A percentile compares a stretch with the other conserved stretches of the same genome.
Evolutionary conservation across 2,329 filamentous ascomycete genomes (phyloP).

Genomic region (Penicillium brasilianum): DNA sequence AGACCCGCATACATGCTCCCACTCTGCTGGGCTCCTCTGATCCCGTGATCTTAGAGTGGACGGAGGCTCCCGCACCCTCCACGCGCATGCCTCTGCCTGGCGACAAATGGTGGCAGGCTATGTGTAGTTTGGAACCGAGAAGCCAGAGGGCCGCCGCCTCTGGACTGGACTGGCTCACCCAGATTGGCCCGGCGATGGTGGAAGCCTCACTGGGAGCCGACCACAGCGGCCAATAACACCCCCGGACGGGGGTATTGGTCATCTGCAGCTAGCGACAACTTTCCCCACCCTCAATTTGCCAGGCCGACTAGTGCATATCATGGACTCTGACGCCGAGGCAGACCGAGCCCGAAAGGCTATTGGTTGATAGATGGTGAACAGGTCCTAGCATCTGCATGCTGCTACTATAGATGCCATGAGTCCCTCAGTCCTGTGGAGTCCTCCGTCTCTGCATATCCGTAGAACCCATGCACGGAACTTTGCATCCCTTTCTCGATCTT

Average conservation of each 20-base stretch:
- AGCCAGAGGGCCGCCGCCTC: slow-evolving; percentile 31
- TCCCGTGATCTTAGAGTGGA: slow-evolving; percentile 48
- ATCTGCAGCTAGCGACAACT: slow-evolving; percentile 38
- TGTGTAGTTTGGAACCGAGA: slow-evolving; percentile 31
- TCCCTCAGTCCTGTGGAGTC: slow-evolving; percentile 11
- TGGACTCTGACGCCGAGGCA: slow-evolving; percentile 17
- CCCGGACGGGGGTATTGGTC: slow-evolving; percentile 25
- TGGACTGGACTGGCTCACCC: slow-evolving; percentile 18
- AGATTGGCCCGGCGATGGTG: slow-evolving; percentile 35
- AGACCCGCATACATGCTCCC: slow-evolving; percentile 44
- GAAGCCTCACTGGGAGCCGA: slow-evolving; percentile 33
- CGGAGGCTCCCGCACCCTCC: slow-evolving; percentile 40
- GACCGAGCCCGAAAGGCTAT: slow-evolving; percentile 15
- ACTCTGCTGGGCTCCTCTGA: slow-evolving; percentile 41
- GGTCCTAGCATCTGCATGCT: slow-evolving; percentile 34
- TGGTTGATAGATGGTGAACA: slow-evolving; percentile 22
- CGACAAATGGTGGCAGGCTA: slow-evolving; percentile 41
- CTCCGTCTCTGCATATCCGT: slow-evolving; percentile 13
- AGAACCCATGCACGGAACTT: slow-evolving; percentile 10
- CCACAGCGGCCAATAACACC: slow-evolving; percentile 33
- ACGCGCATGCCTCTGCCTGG: slow-evolving; percentile 36
- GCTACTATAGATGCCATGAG: slow-evolving; percentile 23
- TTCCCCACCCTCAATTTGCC: slow-evolving; percentile 25
- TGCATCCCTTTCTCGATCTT: background rate
- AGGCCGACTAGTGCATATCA: slow-evolving; percentile 22